Percentiles rank a stretch among this genome's conserved stretches.
These are phyloP conservation scores for Phlyctochytrium arcticum DNA, from an alignment of 192 early-diverging fungal species.

Conservation along the genomic window DNA sequence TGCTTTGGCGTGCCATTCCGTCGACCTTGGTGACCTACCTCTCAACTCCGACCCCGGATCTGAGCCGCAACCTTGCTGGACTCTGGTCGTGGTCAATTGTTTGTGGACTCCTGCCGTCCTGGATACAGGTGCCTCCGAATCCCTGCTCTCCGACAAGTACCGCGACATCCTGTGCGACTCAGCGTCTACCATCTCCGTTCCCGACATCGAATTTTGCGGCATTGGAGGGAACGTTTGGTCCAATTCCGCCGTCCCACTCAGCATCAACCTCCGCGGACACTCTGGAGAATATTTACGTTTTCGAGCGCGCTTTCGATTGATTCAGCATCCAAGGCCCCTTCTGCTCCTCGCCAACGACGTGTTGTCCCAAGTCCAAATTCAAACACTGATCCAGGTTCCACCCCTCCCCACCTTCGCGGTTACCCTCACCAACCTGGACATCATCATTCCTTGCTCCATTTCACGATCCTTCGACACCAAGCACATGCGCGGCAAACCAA, in stretches of 20 bases:
- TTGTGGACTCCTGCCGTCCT: neutral
- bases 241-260: neutral
- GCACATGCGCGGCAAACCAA: neutral
- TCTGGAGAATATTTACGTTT: neutral
- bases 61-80: neutral
- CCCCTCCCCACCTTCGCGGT: conserved; percentile 1
- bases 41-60: too few relatives aligned
- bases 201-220: too few relatives aligned
- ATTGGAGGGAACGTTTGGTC: neutral
- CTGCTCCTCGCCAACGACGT: conserved; percentile 1
- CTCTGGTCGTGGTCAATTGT: neutral
- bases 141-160: neutral
- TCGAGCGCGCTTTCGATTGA: neutral
- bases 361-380: neutral
- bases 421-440: conserved; percentile 7
- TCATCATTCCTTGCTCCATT: neutral
- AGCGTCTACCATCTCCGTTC: too few relatives aligned
- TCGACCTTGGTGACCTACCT: too few relatives aligned
- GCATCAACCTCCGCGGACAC: neutral
- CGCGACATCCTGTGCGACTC: neutral
- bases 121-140: neutral
- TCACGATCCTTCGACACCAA: neutral
- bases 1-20: too few relatives aligned
- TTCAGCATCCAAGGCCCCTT: neutral
- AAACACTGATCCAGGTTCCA: neutral